Conservation (phyloP, 1,139 yeast species). For the Pichia sp. region DNA sequence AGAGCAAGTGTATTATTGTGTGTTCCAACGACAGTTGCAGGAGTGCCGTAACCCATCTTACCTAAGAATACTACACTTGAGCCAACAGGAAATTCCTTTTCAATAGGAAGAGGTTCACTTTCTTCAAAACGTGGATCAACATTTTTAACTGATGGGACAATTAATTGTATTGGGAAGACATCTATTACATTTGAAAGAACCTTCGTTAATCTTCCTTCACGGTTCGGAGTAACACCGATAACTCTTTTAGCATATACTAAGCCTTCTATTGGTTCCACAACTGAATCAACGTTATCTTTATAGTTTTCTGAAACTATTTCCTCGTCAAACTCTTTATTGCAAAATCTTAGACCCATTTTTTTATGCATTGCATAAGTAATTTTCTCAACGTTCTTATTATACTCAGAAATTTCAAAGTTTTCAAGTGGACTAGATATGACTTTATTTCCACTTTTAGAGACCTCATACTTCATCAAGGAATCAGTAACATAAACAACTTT, state of each 20-base stretch:
- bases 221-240: slow-evolving; percentile 66
- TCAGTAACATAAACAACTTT: slow-evolving; percentile 61
- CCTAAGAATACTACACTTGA: slow-evolving; percentile 79
- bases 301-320: slow-evolving; percentile 33
- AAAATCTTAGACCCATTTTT: slow-evolving; percentile 22
- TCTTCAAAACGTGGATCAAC: slow-evolving; percentile 70
- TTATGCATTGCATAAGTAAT: slow-evolving; percentile 18
- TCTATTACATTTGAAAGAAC: slow-evolving; percentile 48
- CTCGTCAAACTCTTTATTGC: slow-evolving; percentile 8
- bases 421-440: slow-evolving; percentile 37
- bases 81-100: slow-evolving; percentile 71
- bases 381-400: slow-evolving; percentile 18
- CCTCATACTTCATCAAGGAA: slow-evolving; percentile 42
- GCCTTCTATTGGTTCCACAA: slow-evolving; percentile 35
- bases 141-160: slow-evolving; percentile 68
- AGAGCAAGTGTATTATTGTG: slow-evolving; percentile 52
- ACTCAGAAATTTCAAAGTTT: slow-evolving; percentile 24
- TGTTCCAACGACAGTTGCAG: slow-evolving; percentile 63
- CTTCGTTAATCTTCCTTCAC: slow-evolving; percentile 70
- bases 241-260: slow-evolving; percentile 66
- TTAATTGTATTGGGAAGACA: slow-evolving; percentile 64
- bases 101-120: slow-evolving; percentile 69
- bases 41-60: slow-evolving; percentile 81
- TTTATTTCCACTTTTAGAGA: slow-evolving; percentile 28
- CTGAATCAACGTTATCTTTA: not conserved